Evolutionary conservation across 176 grass and related monocot species (phyloP).

Genomic region (Zizania latifolia): DNA sequence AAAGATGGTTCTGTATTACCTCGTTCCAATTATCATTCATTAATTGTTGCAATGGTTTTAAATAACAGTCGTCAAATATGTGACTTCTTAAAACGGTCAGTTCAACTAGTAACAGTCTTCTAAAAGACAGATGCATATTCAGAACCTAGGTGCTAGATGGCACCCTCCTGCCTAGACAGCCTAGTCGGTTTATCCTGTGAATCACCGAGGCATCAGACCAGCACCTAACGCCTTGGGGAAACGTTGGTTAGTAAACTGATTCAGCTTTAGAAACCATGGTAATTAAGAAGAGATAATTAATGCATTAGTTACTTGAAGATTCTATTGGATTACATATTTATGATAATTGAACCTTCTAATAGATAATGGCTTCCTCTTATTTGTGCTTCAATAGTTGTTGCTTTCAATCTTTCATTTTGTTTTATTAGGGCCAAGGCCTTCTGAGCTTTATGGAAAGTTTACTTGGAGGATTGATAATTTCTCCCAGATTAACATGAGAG

Average conservation of each 20-base stretch:
- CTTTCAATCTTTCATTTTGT: slow-evolving; percentile 32
- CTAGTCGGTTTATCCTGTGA: neutral
- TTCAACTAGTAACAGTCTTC: neutral
- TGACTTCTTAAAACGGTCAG: neutral
- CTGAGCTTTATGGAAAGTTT: slow-evolving; percentile 83
- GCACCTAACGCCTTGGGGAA: too few species aligned
- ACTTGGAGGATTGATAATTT: slow-evolving; percentile 98
- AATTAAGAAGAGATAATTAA: neutral
- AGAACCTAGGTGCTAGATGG: neutral
- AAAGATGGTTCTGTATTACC: too few species aligned
- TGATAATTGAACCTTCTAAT: neutral
- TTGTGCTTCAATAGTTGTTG: slow-evolving; percentile 14
- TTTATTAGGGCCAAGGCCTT: slow-evolving; percentile 74
- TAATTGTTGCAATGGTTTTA: neutral
- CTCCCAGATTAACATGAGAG: slow-evolving; percentile 94
- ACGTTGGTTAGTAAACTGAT: too few species aligned
- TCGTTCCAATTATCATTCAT: neutral
- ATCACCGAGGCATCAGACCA: too few species aligned
- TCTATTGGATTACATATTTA: neutral
- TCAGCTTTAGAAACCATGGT: too few species aligned
- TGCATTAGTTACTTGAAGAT: slow-evolving; percentile 3
- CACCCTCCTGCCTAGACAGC: neutral
- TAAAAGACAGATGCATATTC: neutral
- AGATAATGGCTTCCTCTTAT: slow-evolving; percentile 17
- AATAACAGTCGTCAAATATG: neutral